Percentiles rank a stretch among this genome's conserved stretches.
phyloP scores from a whole-genome alignment of 78 protist genomes.

The Diacronema lutheri region DNA sequence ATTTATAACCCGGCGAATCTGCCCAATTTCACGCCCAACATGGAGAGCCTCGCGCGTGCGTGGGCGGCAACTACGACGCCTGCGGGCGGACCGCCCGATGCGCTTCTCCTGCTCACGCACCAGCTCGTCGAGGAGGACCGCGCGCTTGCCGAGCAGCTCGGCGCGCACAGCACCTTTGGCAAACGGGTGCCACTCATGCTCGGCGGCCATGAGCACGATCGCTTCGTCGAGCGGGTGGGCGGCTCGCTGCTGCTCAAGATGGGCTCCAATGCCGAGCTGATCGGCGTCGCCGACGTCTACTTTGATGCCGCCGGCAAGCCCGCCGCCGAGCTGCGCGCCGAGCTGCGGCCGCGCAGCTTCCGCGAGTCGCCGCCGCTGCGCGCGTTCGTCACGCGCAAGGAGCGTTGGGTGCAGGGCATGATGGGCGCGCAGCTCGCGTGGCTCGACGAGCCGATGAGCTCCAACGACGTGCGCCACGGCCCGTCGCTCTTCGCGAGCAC shows the following conservation, averaged over 20 bases:
- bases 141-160: background rate
- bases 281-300: background rate
- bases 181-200: background rate
- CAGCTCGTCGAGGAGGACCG: background rate
- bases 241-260: background rate
- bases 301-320: background rate
- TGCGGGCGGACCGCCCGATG: background rate
- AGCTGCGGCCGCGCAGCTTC: too few species aligned
- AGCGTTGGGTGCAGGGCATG: background rate
- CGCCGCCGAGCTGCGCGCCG: background rate
- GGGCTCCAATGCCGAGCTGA: background rate
- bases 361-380: background rate
- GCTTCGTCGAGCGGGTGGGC: background rate
- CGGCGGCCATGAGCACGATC: constrained; percentile 1
- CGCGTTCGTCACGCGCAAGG: background rate
- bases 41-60: too few species aligned
- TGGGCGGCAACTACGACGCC: background rate
- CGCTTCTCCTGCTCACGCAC: background rate
- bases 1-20: background rate
- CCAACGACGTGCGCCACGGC: background rate
- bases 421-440: background rate
- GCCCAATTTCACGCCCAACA: background rate
- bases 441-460: background rate
- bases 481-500: background rate
- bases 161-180: background rate